Percentiles rank a stretch among this genome's conserved stretches.
Evolutionary conservation across 1,284 basidiomycete genomes (phyloP).

Genomic region (Ustilago crameri): DNA sequence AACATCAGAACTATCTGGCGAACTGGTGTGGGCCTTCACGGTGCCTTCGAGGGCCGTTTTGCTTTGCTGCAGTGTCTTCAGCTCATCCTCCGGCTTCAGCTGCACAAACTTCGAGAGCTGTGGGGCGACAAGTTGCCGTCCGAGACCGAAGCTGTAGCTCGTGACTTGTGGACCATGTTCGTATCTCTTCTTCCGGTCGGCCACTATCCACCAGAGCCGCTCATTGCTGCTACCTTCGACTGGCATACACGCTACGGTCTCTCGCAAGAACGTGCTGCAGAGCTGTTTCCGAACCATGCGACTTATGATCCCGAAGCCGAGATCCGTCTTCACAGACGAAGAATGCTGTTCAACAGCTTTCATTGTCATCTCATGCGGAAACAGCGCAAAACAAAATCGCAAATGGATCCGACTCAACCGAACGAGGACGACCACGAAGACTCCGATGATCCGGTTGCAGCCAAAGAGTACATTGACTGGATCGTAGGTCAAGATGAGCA

Average conservation of each 20-base stretch:
- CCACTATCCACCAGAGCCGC: slow-evolving; percentile 44
- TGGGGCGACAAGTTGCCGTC: slow-evolving; percentile 46
- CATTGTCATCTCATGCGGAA: slow-evolving; percentile 24
- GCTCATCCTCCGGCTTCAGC: slow-evolving; percentile 55
- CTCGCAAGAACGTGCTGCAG: slow-evolving; percentile 32
- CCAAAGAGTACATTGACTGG: slow-evolving; percentile 37
- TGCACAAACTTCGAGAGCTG: slow-evolving; percentile 36
- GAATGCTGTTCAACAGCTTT: slow-evolving; percentile 35
- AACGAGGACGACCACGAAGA: slow-evolving; percentile 14
- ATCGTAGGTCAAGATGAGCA: slow-evolving; percentile 34
- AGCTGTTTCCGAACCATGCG: slow-evolving; percentile 32
- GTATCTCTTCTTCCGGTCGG: slow-evolving; percentile 41
- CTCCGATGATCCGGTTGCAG: slow-evolving; percentile 31
- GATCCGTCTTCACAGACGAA: slow-evolving; percentile 34
- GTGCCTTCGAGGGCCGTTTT: slow-evolving; percentile 42
- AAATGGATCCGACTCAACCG: background rate
- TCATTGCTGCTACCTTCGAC: slow-evolving; percentile 49
- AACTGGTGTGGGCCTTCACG: slow-evolving; percentile 38
- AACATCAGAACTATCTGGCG: slow-evolving; percentile 34
- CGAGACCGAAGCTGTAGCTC: slow-evolving; percentile 53
- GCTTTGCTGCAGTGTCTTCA: slow-evolving; percentile 54
- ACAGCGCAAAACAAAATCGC: background rate
- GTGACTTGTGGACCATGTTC: slow-evolving; percentile 59
- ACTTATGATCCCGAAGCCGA: slow-evolving; percentile 37
- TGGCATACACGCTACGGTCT: slow-evolving; percentile 43